Evolutionary conservation across 2,329 filamentous ascomycete species (phyloP).

Genomic region (Phyllosticta citriasiana): DNA sequence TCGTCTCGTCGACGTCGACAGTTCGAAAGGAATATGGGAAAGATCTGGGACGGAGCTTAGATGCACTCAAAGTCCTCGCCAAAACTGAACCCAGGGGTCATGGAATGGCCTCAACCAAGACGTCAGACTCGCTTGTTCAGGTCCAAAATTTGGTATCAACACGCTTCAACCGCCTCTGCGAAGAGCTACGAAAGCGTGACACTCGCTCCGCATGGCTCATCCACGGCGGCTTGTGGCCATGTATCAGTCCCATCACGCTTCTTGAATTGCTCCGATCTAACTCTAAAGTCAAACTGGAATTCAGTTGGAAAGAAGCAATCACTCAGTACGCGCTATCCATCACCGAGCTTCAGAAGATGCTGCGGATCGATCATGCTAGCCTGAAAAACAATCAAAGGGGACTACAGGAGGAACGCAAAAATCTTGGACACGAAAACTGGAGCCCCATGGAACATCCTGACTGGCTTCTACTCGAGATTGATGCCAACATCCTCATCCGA

Average conservation of each 20-base stretch:
- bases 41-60: slow-evolving; percentile 3
- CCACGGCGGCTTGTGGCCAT: slow-evolving; percentile 12
- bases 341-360: slow-evolving; percentile 36
- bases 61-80: background rate
- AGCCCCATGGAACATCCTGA: slow-evolving; percentile 44
- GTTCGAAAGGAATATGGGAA: background rate
- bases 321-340: slow-evolving; percentile 36
- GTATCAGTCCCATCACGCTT: slow-evolving; percentile 16
- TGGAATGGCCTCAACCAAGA: background rate
- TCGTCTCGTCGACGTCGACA: background rate
- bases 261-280: slow-evolving; percentile 39
- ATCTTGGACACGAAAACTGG: slow-evolving; percentile 48
- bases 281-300: slow-evolving; percentile 21
- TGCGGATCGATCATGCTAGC: slow-evolving; percentile 32
- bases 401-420: slow-evolving; percentile 35
- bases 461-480: slow-evolving; percentile 58
- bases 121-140: background rate
- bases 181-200: background rate
- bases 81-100: too few species aligned
- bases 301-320: slow-evolving; percentile 30
- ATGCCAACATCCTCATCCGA: slow-evolving; percentile 53
- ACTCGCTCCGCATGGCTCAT: slow-evolving; percentile 16
- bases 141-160: background rate
- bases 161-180: background rate
- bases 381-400: slow-evolving; percentile 17